Evolutionary conservation across 441 rosid genomes (phyloP), one percentile per base, ranked within the genome.

Genomic region (Brassica balearica): DNA sequence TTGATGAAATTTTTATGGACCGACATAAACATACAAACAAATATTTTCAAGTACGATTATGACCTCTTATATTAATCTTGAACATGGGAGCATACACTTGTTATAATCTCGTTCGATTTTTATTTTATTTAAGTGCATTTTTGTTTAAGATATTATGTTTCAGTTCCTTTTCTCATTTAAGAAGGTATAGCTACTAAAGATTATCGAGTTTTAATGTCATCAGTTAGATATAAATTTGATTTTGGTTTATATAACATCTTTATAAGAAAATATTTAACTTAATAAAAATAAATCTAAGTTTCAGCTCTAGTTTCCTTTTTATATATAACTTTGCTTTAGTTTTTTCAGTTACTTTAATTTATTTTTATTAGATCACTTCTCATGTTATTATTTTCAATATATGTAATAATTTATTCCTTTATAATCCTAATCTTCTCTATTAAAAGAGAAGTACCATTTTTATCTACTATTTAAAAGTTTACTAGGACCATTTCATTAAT

Each of bases 1-100:
- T 55, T 25, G 5, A 14, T 15, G 14, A 43, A 14, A 78, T 72
- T 72, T 59, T 78, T 60, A n/a, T 73, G 65, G 53, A 51, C 82
- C 78, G 74, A 79, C 82, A 68, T 17, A 43, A 59, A 10, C 32
- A 25, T 25, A 61, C 62, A 15, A 46, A 22, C 14, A 61, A 10
- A 29, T 72, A 14, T 41, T 72, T 46, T 34, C 46, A 73, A 67
- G 58, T 48, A 67, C 8, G 34, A 22, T 10, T 53, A 53, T 25
- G 20, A 32, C 64, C 55, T 61, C 62, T 75, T 46, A 64, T 48
- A 27, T 53, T 53, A 17, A 61, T 68, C 34, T 64, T 73, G 3
- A 64, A 20, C 59, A 53, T 15, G 10, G 20, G 8, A 22, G 34
- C 9, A 2, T 51, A 48, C 4, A 63, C 12, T 25, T 17, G 4